Evolutionary conservation across 371 early-diverging fungal genomes (phyloP), one percentile per base, ranked within the genome.

Genomic region (Ordospora colligata): DNA sequence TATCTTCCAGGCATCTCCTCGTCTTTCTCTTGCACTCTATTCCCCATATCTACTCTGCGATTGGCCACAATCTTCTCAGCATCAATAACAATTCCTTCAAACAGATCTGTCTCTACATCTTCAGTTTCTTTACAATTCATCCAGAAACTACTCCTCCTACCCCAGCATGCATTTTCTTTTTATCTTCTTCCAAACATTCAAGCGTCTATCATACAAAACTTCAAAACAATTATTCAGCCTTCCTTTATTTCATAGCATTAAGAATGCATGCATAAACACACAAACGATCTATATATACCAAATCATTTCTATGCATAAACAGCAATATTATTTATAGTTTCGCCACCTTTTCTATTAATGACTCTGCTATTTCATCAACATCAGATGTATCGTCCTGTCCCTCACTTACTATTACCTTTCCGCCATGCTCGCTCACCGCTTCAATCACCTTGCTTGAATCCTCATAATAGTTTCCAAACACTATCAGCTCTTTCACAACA

Each of bases 401-500:
- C 25, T 74, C 68, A 9, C 75, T 53, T 6, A 25, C 12, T 12
- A 69, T 37, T 4, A 78, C 23, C 44, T 51, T 22, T 46, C 74
- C 78, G 2, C 74, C 74, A 22, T 78, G 54, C 43, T 51, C 52
- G 2, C 32, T 22, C 6, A 73, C 22, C 47, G 37, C 21, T 3
- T 51, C 49, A 9, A 23, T 43, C 22, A 73, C 23, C 2, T 69
- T 32, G 10, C 42, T 37, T 32, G 37, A 25, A 14, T 81, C 77
- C 9, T 82, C 80, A 58, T 69, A 75, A 14, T 80, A 80, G 67
- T 85, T 85, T 21, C 84, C 85, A 46, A 74, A 69, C 17, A 85
- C 69, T 17, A 54, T 21, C 11, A 85, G 45, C 58, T 64, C 66
- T 11, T 67, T 76, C 37, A 81, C 23, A 17, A 11, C 8, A 43